Conservation (phyloP, 2,329 filamentous ascomycete species). For the Aspergillus glaucus region DNA sequence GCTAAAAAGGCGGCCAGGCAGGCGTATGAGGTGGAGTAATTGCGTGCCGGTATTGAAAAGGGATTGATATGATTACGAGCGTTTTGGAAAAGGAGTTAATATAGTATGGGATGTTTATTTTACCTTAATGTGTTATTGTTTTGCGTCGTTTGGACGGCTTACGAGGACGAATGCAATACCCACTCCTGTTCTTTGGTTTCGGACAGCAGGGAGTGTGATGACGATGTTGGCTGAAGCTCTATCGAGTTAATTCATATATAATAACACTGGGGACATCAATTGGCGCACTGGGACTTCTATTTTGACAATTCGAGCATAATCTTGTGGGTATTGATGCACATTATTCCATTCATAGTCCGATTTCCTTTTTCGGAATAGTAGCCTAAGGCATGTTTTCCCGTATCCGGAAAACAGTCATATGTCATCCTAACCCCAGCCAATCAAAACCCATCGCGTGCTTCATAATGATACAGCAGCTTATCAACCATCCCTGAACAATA, state of each 20-base stretch:
- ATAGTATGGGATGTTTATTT: not conserved
- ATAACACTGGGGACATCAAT: not conserved
- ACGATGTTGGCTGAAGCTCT: not conserved
- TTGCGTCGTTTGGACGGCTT: not conserved
- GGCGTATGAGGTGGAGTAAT: constrained; percentile 8
- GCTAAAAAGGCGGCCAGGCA: constrained; percentile 22
- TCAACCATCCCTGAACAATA: not conserved
- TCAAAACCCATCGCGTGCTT: not conserved
- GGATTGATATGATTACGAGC: too few relatives aligned
- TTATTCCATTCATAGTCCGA: too few relatives aligned
- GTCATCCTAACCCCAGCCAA: not conserved
- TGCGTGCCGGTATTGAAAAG: not conserved
- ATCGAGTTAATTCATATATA: not conserved
- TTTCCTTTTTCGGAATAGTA: too few relatives aligned
- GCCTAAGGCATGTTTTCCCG: not conserved
- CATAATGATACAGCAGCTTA: not conserved
- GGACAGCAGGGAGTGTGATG: not conserved
- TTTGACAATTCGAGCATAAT: too few relatives aligned
- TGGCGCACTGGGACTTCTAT: not conserved
- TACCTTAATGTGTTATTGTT: not conserved
- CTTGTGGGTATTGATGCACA: too few relatives aligned
- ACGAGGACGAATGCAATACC: not conserved
- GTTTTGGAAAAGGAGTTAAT: too few relatives aligned
- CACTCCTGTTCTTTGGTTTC: not conserved
- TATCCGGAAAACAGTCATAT: not conserved